Base-by-base conservation (phyloP, 2,329 filamentous ascomycete species). In the Dothideomycetes sp. region DNA sequence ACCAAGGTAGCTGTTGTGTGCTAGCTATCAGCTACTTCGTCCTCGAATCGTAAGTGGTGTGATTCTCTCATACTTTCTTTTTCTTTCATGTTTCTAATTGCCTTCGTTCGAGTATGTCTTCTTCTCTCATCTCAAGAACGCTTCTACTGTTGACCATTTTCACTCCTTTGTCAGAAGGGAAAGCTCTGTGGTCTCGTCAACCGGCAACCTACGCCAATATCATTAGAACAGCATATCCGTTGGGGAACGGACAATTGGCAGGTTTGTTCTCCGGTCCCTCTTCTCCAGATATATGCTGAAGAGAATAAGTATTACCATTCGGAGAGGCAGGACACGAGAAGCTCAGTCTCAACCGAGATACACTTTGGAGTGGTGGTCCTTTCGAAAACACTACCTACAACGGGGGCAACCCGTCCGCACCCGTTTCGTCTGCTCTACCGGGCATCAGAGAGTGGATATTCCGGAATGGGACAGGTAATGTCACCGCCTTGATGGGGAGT, bases 211-310 rank as follows among this genome's bases (percentile, higher is more conserved):
- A 38, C 30, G 37, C 18, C 19, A 34, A 45, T 11, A 36, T 45
- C 11, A 45, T 45, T 17, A 35, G 40, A 12, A 40, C 39, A 15
- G 40, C 43, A 3, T 71, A 68, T 46, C 63, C 64, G 0, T 46
- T 71, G n/a, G 69, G 69, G 10, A 72, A 72, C 53, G 68, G 67
- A 1, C 62, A 58, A 34, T 52, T 71, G 14, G 66, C 61, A 44
- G 61, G 64, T 65, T 44, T 22, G 51, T 40, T 11, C 10, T 35
- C 19, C 4, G 5, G 29, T 22, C 5, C 3, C 10, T 35, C 16
- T 2, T 2, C 3, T 2, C 9, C 9, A 31, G 11, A 27, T 4
- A 4, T 11, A 10, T 15, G n/a, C 34, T 42, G 42, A 42, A 12
- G 12, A 10, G n/a, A 9, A 3, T 30, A 31, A 58, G 64, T 59